A percentile compares a stretch with the other conserved stretches of the same genome.
phyloP scores from a whole-genome alignment of 345 rosid species.

The Punica granatum region DNA sequence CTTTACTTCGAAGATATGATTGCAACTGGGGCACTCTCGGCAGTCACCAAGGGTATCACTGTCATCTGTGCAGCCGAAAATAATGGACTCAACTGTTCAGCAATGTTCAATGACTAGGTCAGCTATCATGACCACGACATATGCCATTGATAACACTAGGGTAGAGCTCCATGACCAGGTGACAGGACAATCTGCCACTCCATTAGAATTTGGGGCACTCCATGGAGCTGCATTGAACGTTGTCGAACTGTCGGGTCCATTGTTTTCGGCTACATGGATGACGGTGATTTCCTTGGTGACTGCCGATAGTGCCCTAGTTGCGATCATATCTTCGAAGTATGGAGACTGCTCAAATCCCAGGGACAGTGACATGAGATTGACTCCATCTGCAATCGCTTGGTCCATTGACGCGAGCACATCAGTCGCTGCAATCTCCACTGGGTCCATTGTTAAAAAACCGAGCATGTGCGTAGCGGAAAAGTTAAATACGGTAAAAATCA shows the following conservation, averaged over 20 bases:
- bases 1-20: slow-evolving; percentile 30
- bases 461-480: no score
- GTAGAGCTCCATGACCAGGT: slow-evolving; percentile 14
- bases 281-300: slow-evolving; percentile 39
- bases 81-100: slow-evolving; percentile 41
- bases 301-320: slow-evolving; percentile 54
- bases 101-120: slow-evolving; percentile 39
- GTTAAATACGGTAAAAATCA: no score
- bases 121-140: slow-evolving; percentile 44
- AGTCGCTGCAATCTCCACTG: slow-evolving; percentile 17
- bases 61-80: slow-evolving; percentile 46
- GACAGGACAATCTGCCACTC: slow-evolving; percentile 19
- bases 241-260: slow-evolving; percentile 30
- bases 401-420: slow-evolving; percentile 66
- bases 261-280: slow-evolving; percentile 43
- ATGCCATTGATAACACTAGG: slow-evolving; percentile 19
- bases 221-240: slow-evolving; percentile 29
- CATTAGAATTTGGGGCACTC: slow-evolving; percentile 34
- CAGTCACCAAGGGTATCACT: slow-evolving; percentile 38
- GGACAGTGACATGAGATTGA: slow-evolving; percentile 53
- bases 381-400: slow-evolving; percentile 63
- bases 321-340: slow-evolving; percentile 31
- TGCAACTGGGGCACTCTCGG: slow-evolving; percentile 54
- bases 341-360: slow-evolving; percentile 32
- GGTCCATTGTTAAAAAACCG: no score